Evolutionary conservation across 352 stramenopile species (phyloP).

Genomic region (Phytophthora pisi): DNA sequence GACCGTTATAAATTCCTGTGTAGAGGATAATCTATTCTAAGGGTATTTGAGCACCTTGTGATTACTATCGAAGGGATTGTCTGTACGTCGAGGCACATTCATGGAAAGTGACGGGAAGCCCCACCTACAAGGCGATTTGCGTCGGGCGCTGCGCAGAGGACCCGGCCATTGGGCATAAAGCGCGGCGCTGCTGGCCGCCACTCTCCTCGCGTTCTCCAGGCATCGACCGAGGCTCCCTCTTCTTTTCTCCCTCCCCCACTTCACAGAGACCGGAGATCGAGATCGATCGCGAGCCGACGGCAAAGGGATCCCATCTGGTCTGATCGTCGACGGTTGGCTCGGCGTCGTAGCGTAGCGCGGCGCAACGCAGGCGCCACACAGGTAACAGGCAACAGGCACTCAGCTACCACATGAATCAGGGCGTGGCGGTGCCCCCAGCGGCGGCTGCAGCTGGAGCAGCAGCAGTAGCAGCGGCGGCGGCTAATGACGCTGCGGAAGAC

Average conservation of each 20-base stretch:
- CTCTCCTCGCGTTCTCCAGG: constrained; percentile 10
- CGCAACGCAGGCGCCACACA: not conserved
- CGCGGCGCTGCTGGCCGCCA: constrained; percentile 1
- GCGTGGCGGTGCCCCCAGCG: constrained; percentile 8
- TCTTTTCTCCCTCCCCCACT: constrained; percentile 1
- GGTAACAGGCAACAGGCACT: not conserved
- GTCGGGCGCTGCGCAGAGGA: not conserved
- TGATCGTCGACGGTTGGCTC: constrained; percentile 2
- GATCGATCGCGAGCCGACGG: constrained; percentile 9
- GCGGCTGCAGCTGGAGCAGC: not conserved
- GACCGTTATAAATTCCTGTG: too few relatives aligned
- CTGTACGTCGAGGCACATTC: constrained; percentile 35
- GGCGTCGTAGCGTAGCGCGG: not conserved
- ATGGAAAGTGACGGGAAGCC: constrained; percentile 40
- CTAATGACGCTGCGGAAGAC: constrained; percentile 1
- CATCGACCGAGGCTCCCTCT: not conserved
- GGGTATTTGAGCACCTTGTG: too few relatives aligned
- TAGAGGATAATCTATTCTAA: too few relatives aligned
- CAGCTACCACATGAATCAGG: constrained; percentile 30
- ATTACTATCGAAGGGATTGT: not conserved
- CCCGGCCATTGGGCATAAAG: constrained; percentile 27
- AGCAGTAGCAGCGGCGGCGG: constrained; percentile 1
- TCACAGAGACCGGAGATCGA: not conserved
- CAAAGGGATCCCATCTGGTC: constrained; percentile 18
- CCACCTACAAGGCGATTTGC: constrained; percentile 36